These are phyloP conservation scores for Phialophora tarda DNA, from an alignment of 2,329 filamentous ascomycete species.

Conservation along the genomic window DNA sequence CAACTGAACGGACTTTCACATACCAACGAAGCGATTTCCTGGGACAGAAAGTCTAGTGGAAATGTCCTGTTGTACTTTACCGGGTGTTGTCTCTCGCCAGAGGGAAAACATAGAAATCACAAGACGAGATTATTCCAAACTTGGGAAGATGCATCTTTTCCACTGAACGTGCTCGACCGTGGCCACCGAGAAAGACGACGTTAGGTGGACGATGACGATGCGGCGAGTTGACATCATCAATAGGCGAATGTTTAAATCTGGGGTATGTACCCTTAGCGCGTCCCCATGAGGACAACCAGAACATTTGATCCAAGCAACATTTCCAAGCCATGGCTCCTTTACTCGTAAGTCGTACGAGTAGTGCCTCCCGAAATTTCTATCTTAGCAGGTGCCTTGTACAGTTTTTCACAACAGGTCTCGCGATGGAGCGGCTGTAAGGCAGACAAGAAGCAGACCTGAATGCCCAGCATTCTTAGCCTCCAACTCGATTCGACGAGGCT, in stretches of 20 bases:
- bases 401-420: not conserved
- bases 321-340: not conserved
- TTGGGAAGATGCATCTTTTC: not conserved
- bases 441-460: constrained; percentile 9
- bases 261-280: not conserved
- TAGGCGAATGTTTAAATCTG: not conserved
- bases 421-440: not conserved
- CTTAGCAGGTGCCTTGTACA: not conserved
- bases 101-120: not conserved
- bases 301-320: not conserved
- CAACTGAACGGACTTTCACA: not conserved
- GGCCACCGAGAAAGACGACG: not conserved
- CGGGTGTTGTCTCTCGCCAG: not conserved
- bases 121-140: not conserved
- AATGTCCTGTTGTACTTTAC: not conserved
- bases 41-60: not conserved
- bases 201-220: too few relatives aligned
- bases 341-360: too few relatives aligned
- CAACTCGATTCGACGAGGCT: constrained; percentile 24
- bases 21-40: not conserved
- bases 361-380: not conserved
- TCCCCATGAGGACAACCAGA: not conserved
- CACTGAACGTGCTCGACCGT: not conserved
- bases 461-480: constrained; percentile 18
- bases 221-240: not conserved